phyloP scores from a whole-genome alignment of 78 protist genomes.

The Dictyostelium discoideum region DNA sequence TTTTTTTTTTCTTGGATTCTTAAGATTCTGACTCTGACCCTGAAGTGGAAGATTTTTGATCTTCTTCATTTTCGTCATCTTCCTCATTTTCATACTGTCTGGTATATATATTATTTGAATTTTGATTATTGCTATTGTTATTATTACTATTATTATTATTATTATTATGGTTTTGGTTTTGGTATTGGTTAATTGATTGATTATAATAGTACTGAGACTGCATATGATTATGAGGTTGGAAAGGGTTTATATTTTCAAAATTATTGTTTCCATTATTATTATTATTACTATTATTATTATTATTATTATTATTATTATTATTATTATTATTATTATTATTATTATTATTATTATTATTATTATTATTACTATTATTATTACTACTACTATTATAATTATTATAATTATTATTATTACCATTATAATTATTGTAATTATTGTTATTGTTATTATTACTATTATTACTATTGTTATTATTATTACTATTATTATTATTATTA shows the following conservation, averaged over 20 bases:
- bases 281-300: not conserved
- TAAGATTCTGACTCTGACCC: not conserved
- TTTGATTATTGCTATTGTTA: not conserved
- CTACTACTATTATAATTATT: not conserved
- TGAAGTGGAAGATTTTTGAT: not conserved
- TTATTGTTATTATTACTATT: not conserved
- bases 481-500: not conserved
- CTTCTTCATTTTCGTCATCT: not conserved
- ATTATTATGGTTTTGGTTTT: no score
- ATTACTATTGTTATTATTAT: not conserved
- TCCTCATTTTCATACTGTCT: not conserved
- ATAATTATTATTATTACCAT: not conserved
- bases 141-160: no score
- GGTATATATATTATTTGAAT: not conserved
- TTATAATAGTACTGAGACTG: no score
- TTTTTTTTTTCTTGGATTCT: not conserved
- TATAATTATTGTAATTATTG: not conserved
- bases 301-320: not conserved
- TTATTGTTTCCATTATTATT: not conserved
- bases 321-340: not conserved
- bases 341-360: no score
- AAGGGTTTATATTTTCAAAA: not conserved
- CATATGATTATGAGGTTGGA: no score
- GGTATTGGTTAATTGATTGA: no score
- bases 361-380: no score